phyloP scores from a whole-genome alignment of 2,329 filamentous ascomycete genomes.

The Pyrenochaeta sp. region DNA sequence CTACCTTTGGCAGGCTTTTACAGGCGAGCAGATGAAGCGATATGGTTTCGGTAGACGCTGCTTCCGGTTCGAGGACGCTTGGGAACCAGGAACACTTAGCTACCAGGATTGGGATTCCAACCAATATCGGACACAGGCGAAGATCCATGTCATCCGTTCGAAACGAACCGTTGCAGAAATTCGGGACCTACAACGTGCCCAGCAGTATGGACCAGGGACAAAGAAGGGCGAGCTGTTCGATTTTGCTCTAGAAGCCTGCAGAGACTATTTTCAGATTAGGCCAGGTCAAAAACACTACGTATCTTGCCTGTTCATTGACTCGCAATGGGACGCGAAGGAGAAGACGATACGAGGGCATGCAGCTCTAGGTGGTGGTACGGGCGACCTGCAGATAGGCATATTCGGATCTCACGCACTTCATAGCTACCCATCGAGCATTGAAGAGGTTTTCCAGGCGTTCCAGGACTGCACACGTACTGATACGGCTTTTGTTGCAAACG shows the following conservation, averaged over 20 bases:
- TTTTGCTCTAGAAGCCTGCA: conserved; percentile 81
- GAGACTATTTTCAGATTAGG: conserved; percentile 75
- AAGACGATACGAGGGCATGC: conserved; percentile 82
- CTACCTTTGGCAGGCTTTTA: conserved; percentile 97
- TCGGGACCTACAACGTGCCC: conserved; percentile 77
- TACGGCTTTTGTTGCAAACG: conserved; percentile 80
- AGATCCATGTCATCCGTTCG: conserved; percentile 83
- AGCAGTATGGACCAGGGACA: conserved; percentile 75
- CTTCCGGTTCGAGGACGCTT: conserved; percentile 94
- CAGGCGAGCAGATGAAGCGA: conserved; percentile 93
- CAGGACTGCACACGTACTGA: conserved; percentile 91
- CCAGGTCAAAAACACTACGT: conserved; percentile 88
- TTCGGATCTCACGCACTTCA: conserved; percentile 94
- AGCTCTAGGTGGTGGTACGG: conserved; percentile 78
- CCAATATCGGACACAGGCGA: conserved; percentile 88
- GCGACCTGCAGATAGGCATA: conserved; percentile 82
- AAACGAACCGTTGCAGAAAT: conserved; percentile 88
- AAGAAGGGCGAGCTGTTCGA: conserved; percentile 77
- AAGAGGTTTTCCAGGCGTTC: conserved; percentile 90
- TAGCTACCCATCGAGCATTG: conserved; percentile 86
- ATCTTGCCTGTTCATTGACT: conserved; percentile 84
- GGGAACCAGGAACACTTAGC: conserved; percentile 84
- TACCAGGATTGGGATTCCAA: conserved; percentile 74
- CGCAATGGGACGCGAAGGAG: conserved; percentile 80
- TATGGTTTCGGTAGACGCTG: conserved; percentile 85